A percentile compares a stretch with the other conserved stretches of the same genome.
These are phyloP conservation scores for Bathelium albidoporum DNA, from an alignment of 495 filamentous ascomycete species.

Conservation along the genomic window DNA sequence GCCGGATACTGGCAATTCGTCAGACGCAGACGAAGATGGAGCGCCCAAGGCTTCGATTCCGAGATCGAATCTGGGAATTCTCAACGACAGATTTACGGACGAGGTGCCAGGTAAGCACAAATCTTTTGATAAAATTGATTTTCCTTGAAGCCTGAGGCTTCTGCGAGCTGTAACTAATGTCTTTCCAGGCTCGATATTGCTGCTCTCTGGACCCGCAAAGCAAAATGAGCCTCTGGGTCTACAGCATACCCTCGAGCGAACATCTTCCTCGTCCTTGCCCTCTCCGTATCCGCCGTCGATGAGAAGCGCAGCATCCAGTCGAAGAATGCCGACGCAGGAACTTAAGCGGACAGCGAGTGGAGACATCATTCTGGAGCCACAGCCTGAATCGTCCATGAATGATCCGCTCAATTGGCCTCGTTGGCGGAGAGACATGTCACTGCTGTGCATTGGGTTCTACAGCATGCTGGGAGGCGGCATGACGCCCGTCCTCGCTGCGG, in stretches of 20 bases:
- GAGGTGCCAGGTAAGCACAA: slow-evolving; percentile 73
- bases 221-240: slow-evolving; percentile 77
- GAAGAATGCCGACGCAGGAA: slow-evolving; percentile 28
- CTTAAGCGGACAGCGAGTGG: slow-evolving; percentile 76
- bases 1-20: not conserved
- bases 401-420: slow-evolving; percentile 90
- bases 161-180: not conserved
- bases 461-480: slow-evolving; percentile 90
- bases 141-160: not conserved
- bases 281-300: slow-evolving; percentile 40
- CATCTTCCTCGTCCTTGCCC: slow-evolving; percentile 65
- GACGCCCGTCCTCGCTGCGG: slow-evolving; percentile 82
- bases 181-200: slow-evolving; percentile 61
- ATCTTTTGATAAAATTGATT: not conserved
- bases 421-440: slow-evolving; percentile 70
- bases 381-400: slow-evolving; percentile 82
- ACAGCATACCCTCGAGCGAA: slow-evolving; percentile 61
- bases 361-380: slow-evolving; percentile 78
- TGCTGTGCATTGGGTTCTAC: slow-evolving; percentile 81
- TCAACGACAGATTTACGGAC: slow-evolving; percentile 73
- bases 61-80: slow-evolving; percentile 69
- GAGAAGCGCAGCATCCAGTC: slow-evolving; percentile 20
- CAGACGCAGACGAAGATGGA: not conserved
- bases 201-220: slow-evolving; percentile 53
- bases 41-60: not conserved